A percentile compares a stretch with the other conserved stretches of the same genome.
Conservation (phyloP, 2,329 filamentous ascomycete species). For the Colletotrichum coccodes region DNA sequence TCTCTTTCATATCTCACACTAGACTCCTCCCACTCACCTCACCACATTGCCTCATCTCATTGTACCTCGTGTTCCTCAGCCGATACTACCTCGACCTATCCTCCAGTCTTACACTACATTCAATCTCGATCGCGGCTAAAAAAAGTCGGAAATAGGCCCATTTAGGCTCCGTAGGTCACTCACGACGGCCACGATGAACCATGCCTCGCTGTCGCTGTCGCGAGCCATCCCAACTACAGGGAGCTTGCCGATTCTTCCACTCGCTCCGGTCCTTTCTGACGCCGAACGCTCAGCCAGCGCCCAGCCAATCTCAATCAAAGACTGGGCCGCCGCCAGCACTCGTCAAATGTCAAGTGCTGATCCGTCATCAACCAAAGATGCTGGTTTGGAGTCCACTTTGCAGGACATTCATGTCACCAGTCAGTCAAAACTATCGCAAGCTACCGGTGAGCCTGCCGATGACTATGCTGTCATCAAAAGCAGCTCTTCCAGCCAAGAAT, state of each 20-base stretch:
- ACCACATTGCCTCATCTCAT: background rate
- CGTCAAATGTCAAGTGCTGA: background rate
- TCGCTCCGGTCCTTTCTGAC: background rate
- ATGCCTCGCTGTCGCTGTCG: background rate
- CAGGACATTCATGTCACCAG: background rate
- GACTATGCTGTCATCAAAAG: too few relatives aligned
- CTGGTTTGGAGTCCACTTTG: background rate
- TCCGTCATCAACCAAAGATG: background rate
- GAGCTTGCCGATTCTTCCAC: background rate
- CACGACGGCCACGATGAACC: background rate
- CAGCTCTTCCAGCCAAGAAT: background rate
- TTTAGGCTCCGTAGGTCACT: background rate
- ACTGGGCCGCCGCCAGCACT: background rate
- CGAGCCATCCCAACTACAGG: background rate
- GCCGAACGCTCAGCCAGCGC: background rate
- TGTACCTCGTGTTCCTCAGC: background rate
- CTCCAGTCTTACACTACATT: background rate
- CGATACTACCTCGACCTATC: background rate
- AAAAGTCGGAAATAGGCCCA: background rate
- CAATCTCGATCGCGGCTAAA: background rate
- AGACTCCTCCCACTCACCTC: too few relatives aligned
- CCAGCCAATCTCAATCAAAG: background rate
- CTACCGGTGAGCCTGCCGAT: background rate
- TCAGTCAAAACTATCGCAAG: background rate
- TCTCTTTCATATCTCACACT: background rate